phyloP scores from a whole-genome alignment of 164 flowering plant genomes.

The Sextonia rubra region DNA sequence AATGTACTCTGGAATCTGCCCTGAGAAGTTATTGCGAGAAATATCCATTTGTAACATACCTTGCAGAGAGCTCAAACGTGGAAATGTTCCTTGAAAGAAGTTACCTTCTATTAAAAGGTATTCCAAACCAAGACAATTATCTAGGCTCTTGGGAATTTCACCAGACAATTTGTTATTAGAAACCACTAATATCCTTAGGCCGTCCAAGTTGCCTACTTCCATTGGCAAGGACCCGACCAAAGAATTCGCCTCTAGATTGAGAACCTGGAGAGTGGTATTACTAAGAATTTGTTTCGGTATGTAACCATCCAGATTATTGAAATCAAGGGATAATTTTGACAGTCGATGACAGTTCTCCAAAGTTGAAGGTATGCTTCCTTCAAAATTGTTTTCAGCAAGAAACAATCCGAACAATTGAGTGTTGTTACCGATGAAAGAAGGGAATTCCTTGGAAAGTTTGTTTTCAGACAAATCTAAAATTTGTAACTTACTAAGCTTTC shows the following conservation, averaged over 20 bases:
- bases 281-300: slow-evolving; percentile 22
- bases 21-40: slow-evolving; percentile 28
- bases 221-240: background rate
- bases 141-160: background rate
- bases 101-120: background rate
- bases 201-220: background rate
- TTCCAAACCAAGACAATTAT: background rate
- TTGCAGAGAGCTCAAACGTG: slow-evolving; percentile 18
- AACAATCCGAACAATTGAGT: slow-evolving; percentile 10
- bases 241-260: background rate
- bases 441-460: slow-evolving; percentile 23
- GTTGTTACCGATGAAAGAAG: slow-evolving; percentile 25
- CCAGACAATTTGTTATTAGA: background rate
- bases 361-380: slow-evolving; percentile 28
- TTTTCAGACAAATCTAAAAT: slow-evolving; percentile 3
- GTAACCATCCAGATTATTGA: slow-evolving; percentile 26
- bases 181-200: background rate
- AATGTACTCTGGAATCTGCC: slow-evolving; percentile 23
- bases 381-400: slow-evolving; percentile 16
- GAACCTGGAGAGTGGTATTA: slow-evolving; percentile 6
- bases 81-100: slow-evolving; percentile 4
- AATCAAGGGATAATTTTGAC: slow-evolving; percentile 4
- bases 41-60: slow-evolving; percentile 18
- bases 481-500: slow-evolving; percentile 22
- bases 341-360: background rate